These are phyloP conservation scores for Coemansia sp. DNA, from an alignment of 192 early-diverging fungal genomes.

Conservation along the genomic window DNA sequence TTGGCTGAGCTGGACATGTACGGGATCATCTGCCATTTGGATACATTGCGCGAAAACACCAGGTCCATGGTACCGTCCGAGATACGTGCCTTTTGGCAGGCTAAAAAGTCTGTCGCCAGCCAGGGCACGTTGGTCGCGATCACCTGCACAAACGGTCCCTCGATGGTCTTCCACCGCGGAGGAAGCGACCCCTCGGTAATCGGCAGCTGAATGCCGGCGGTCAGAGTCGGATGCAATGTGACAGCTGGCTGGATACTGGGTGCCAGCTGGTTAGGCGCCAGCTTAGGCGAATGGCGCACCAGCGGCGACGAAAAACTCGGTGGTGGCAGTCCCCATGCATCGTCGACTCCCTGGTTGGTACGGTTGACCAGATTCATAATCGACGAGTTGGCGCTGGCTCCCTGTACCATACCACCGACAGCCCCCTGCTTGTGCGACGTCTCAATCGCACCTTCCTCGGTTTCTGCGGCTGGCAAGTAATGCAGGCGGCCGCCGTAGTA, in stretches of 20 bases:
- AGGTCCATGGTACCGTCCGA: conserved; percentile 58
- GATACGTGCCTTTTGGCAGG: conserved; percentile 54
- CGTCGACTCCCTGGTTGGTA: conserved; percentile 43
- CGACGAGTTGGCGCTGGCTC: conserved; percentile 16
- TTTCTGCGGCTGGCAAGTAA: conserved; percentile 50
- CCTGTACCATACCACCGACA: conserved; percentile 3
- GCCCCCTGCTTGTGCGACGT: neutral
- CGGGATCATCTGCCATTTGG: conserved; percentile 43
- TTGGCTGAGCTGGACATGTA: conserved; percentile 48
- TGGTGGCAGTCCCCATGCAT: conserved; percentile 48
- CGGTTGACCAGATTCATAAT: conserved; percentile 27
- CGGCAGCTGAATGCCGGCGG: conserved; percentile 45
- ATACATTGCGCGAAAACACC: conserved; percentile 53
- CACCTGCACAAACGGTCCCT: conserved; percentile 57
- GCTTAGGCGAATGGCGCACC: conserved; percentile 44
- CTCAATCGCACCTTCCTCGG: neutral
- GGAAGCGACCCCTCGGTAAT: conserved; percentile 34
- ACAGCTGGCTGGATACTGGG: conserved; percentile 44
- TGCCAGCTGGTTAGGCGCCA: conserved; percentile 7
- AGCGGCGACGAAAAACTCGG: conserved; percentile 52
- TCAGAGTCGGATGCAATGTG: conserved; percentile 46
- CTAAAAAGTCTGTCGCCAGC: conserved; percentile 59
- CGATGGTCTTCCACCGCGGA: conserved; percentile 57
- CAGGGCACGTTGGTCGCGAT: conserved; percentile 65
- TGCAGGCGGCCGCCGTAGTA: conserved; percentile 63